Conservation (phyloP, 148 eudicot species). For the Polygonum aviculare region DNA sequence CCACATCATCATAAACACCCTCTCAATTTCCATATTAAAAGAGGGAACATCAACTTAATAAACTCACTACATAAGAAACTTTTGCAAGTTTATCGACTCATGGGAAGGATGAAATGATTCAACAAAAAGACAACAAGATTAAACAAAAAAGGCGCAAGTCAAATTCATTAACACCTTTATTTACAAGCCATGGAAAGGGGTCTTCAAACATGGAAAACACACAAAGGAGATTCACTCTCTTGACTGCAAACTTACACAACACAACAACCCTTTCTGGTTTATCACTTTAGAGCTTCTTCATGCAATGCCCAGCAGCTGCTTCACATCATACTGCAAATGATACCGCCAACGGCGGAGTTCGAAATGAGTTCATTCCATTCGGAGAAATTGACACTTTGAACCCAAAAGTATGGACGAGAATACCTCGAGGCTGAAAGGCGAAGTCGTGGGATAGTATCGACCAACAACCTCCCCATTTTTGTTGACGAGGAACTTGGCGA, state of each 20-base stretch:
- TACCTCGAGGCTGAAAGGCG: conserved; percentile 67
- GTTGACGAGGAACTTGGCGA: conserved; percentile 61
- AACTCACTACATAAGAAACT: no score
- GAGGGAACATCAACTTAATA: no score
- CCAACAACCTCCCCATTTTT: conserved; percentile 43
- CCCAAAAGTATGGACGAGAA: neutral
- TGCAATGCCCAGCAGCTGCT: conserved; percentile 38
- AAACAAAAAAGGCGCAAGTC: no score
- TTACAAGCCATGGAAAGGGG: neutral
- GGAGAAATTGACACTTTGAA: neutral
- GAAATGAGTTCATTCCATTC: neutral
- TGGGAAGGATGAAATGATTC: no score
- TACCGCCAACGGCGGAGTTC: neutral
- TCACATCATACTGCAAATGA: conserved; percentile 51
- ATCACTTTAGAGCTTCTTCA: neutral
- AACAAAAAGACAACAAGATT: no score
- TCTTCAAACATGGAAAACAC: neutral
- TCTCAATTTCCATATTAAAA: no score
- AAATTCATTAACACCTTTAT: neutral
- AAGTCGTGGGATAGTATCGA: conserved; percentile 70
- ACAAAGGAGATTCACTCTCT: neutral
- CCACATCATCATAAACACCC: no score
- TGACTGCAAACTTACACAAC: neutral
- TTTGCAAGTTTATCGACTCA: no score
- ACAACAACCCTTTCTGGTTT: neutral